A percentile compares a stretch with the other conserved stretches of the same genome.
Evolutionary conservation across 768 basidiomycete genomes (phyloP).

Genomic region (Trametes cingulata): DNA sequence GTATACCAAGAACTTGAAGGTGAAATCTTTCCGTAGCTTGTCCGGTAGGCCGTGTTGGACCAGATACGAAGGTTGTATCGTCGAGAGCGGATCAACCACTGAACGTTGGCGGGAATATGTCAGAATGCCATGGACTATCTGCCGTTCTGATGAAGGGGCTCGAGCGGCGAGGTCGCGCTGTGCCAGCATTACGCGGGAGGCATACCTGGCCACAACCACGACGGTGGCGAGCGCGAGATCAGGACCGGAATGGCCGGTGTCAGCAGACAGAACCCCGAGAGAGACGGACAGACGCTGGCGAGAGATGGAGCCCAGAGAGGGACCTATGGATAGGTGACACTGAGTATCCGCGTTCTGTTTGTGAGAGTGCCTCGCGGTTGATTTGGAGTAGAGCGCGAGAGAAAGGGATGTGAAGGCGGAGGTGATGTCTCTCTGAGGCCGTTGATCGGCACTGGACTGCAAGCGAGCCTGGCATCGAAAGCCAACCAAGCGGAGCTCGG

Average conservation of each 20-base stretch:
- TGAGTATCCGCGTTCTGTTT: conserved; percentile 1
- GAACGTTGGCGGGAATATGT: conserved; percentile 48
- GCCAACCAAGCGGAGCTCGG: conserved; percentile 24
- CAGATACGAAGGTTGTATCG: conserved; percentile 82
- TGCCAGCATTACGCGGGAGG: not conserved
- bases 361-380: conserved; percentile 1
- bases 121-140: conserved; percentile 51
- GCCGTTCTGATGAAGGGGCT: conserved; percentile 35
- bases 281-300: conserved; percentile 23
- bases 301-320: not conserved
- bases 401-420: conserved; percentile 5
- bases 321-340: conserved; percentile 21
- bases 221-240: conserved; percentile 26
- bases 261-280: conserved; percentile 25
- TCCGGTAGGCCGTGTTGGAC: conserved; percentile 75
- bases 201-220: not conserved
- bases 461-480: not conserved
- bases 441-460: not conserved
- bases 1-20: conserved; percentile 79
- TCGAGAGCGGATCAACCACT: conserved; percentile 74
- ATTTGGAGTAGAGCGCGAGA: not conserved
- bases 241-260: conserved; percentile 34
- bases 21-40: conserved; percentile 61
- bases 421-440: not conserved
- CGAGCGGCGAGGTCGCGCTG: conserved; percentile 19